A percentile compares a stretch with the other conserved stretches of the same genome.
Evolutionary conservation across 2,329 filamentous ascomycete species (phyloP).

Genomic region (Scedosporium dehoogii): DNA sequence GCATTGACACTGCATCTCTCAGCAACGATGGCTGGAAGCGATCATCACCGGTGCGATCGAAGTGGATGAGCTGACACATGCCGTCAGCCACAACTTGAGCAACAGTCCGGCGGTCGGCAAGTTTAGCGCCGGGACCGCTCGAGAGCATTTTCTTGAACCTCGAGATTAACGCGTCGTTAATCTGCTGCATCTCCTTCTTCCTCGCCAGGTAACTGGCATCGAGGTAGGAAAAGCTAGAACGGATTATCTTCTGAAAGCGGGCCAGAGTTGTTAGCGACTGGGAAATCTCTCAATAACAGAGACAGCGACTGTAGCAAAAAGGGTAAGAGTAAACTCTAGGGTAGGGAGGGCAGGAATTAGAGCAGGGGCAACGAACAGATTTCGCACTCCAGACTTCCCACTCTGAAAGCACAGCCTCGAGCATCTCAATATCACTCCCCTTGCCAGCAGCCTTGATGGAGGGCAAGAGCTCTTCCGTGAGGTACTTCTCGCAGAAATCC

Average conservation of each 20-base stretch:
- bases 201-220: slow-evolving; percentile 82
- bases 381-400: slow-evolving; percentile 66
- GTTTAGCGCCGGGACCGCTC: slow-evolving; percentile 10
- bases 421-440: slow-evolving; percentile 50
- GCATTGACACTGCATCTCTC: slow-evolving; percentile 66
- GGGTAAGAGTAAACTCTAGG: background rate
- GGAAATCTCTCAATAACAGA: background rate
- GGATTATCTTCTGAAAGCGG: slow-evolving; percentile 53
- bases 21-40: slow-evolving; percentile 57
- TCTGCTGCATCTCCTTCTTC: slow-evolving; percentile 55
- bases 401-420: slow-evolving; percentile 43
- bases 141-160: slow-evolving; percentile 49
- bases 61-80: slow-evolving; percentile 65
- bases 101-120: slow-evolving; percentile 8
- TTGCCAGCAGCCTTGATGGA: slow-evolving; percentile 31
- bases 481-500: slow-evolving; percentile 55
- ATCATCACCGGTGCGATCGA: slow-evolving; percentile 52
- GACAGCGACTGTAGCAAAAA: background rate
- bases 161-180: slow-evolving; percentile 71
- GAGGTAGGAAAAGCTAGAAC: slow-evolving; percentile 87
- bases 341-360: background rate
- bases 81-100: slow-evolving; percentile 27
- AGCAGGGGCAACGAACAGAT: slow-evolving; percentile 6
- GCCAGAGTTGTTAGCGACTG: slow-evolving; percentile 7
- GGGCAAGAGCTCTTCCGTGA: slow-evolving; percentile 51